Evolutionary conservation across 176 grass and related monocot species (phyloP).

Genomic region (Cenchrus purpureus): DNA sequence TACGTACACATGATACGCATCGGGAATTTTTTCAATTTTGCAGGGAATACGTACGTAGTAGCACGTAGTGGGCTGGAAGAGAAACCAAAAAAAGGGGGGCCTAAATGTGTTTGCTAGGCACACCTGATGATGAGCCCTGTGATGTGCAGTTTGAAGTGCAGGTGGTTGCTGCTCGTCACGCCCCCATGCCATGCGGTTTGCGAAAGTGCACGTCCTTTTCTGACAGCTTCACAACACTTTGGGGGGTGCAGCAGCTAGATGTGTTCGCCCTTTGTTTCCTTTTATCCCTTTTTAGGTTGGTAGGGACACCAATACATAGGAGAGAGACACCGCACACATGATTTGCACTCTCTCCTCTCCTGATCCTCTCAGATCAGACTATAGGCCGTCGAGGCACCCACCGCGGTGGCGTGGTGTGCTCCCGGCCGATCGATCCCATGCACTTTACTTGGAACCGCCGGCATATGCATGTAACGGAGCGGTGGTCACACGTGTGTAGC

Average conservation of each 20-base stretch:
- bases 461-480: constrained; percentile 9
- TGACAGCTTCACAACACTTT: constrained; percentile 52
- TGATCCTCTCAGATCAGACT: too few species aligned
- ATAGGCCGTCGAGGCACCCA: neutral
- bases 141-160: neutral
- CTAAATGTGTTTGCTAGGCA: neutral
- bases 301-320: constrained; percentile 27
- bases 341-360: neutral
- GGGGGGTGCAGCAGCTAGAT: constrained; percentile 42
- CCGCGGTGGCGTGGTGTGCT: neutral
- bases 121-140: neutral
- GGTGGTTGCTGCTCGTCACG: neutral
- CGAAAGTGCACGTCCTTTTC: constrained; percentile 51
- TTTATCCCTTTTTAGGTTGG: constrained; percentile 46
- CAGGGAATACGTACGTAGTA: neutral
- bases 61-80: too few species aligned
- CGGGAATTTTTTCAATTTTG: neutral
- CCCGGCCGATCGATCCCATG: neutral
- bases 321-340: neutral
- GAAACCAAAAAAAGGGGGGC: neutral
- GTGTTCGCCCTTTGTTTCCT: constrained; percentile 32
- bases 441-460: constrained; percentile 43
- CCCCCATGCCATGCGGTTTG: constrained; percentile 11
- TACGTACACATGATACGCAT: neutral
- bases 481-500: constrained; percentile 12